Conservation (phyloP, 345 rosid species). For the Limnanthes douglasii region DNA sequence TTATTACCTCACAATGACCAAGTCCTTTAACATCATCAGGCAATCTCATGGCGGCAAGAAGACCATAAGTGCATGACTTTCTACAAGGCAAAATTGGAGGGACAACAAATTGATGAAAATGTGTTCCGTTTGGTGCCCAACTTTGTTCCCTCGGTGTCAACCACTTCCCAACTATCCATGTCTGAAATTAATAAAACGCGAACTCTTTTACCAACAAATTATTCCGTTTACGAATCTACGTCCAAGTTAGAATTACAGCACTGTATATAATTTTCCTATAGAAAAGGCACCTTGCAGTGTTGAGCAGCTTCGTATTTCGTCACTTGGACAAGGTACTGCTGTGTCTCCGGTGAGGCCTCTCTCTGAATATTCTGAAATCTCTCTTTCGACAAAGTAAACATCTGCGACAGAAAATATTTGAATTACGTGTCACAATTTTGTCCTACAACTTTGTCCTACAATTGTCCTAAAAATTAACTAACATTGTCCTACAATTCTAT, state of each 20-base stretch:
- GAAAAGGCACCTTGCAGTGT: constrained; percentile 51
- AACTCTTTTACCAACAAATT: constrained; percentile 1
- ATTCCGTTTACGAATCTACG: neutral
- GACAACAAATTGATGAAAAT: constrained; percentile 96
- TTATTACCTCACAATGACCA: constrained; percentile 90
- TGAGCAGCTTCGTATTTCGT: constrained; percentile 85
- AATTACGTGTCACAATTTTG: too few species aligned
- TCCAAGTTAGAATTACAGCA: too few species aligned
- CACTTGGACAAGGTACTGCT: constrained; percentile 71
- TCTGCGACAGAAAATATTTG: constrained; percentile 22
- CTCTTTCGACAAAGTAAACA: constrained; percentile 76
- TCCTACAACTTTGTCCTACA: too few species aligned
- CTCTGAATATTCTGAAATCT: constrained; percentile 76
- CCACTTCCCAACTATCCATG: constrained; percentile 99
- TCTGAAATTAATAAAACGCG: constrained; percentile 16
- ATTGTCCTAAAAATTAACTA: too few species aligned
- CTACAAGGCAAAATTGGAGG: constrained; percentile 76
- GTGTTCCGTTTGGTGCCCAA: constrained; percentile 91
- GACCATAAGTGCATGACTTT: constrained; percentile 78
- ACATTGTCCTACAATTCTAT: too few species aligned
- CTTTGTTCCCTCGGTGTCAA: constrained; percentile 76
- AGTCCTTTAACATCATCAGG: constrained; percentile 85
- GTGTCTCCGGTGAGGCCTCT: constrained; percentile 74
- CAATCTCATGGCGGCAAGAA: constrained; percentile 91
- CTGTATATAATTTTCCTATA: neutral